Evolutionary conservation across 2,329 filamentous ascomycete species (phyloP), one percentile per base, ranked within the genome.

Genomic region (Raffaelea albimanens): DNA sequence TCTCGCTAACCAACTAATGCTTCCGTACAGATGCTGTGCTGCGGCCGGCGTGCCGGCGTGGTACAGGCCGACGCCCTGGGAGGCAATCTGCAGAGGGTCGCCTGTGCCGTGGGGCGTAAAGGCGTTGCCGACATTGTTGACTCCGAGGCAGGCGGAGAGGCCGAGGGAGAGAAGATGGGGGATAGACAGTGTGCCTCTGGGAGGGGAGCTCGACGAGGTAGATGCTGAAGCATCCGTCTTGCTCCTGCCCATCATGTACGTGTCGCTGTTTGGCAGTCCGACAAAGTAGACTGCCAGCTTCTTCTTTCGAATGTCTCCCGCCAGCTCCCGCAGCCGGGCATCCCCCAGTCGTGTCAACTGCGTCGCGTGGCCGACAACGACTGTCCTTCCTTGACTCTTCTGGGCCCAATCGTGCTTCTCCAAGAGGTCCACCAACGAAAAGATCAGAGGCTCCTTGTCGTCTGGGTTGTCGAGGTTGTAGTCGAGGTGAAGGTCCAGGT

Each of bases 71-170:
- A 85, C 78, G 1, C 78, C 77, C 45, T 81, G 63, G 53, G 73
- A 78, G 19, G 82, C 81, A 40, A 85, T 64, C 38, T 68, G 68
- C 43, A 87, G 59, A 1, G 83, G 83, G 63, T 87, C 83, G 36
- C 75, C 80, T 18, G 68, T 78, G 0, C 83, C 83, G 57, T 82
- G 77, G 0, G 83, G 83, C 7, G 83, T 87, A 56, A 87, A 87
- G 0, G 83, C 81, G 58, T 87, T 87, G 18, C 83, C 83, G 14
- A 87, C 76, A 56, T 87, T 87, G 57, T 87, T 87, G 34, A 85
- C 71, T 2, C 79, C 75, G 5, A 87, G 70, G 14, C 78, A 78
- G 19, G 72, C 79, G 50, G 79, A 70, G 3, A 87, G 59, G 0
- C 68, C 69, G 50, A 79, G 65, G 36, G 71, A 67, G 50, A 86